Base-by-base conservation (phyloP, 495 filamentous ascomycete genomes). In the Trichocladium antarcticum region DNA sequence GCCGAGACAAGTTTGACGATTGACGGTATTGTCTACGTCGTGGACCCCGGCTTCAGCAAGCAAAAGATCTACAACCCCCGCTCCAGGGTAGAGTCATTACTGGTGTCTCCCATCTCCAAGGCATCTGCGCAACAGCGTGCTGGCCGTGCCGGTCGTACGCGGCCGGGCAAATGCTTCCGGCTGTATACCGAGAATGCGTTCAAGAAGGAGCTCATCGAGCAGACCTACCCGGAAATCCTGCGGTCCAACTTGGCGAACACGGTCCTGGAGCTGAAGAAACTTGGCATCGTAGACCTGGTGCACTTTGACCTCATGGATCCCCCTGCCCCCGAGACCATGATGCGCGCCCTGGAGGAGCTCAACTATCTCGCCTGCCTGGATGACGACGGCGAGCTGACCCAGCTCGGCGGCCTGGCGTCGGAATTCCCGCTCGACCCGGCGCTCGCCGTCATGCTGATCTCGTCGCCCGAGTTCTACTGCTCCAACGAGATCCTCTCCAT, bases 241-340 rank as follows among this genome's bases (percentile, higher is more conserved):
- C 83, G 88, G 15, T 95, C 89, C 15, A 99, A 99, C 61, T 73
- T 99, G 49, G 79, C 90, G 38, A 90, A 83, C 47, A 99, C 93
- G 0, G 90, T 99, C 6, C 70, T 99, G 34, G 93, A 99, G 66
- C 64, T 99, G 59, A 97, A 97, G 76, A 99, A 99, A 67, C 81
- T 96, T 29, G 93, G 93, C 28, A 79, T 99, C 35, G 82, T 93
- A 53, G 93, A 99, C 62, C 73, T 99, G 42, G 93, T 99, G 3
- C 93, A 99, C 64, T 98, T 98, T 61, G 93, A 97, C 61, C 72
- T 96, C 43, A 98, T 98, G 92, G 93, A 99, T 55, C 93, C 93
- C 3, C 93, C 93, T 5, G 92, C 93, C 1, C 93, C 93, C 0
- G 93, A 99, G 71, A 99, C 93, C 20, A 78, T 99, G 61, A 99